Evolutionary conservation across 805 yeast genomes (phyloP).

Genomic region (Candida maris): DNA sequence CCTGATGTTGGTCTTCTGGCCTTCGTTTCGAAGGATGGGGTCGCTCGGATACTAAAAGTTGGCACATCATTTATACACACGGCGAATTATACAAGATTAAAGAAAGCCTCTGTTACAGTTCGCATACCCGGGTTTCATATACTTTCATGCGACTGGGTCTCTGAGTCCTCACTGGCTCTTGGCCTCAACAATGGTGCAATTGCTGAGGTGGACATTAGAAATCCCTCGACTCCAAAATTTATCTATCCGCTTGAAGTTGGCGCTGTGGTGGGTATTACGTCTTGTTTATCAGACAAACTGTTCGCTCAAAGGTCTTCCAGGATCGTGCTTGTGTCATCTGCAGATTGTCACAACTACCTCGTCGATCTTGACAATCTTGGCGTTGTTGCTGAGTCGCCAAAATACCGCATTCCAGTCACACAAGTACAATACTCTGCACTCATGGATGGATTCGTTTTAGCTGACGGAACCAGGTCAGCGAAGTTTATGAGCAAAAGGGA

Average conservation of each 20-base stretch:
- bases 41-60: constrained; percentile 23
- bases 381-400: constrained; percentile 13
- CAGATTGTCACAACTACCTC: constrained; percentile 16
- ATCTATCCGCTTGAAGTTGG: constrained; percentile 22
- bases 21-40: constrained; percentile 29
- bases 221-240: constrained; percentile 19
- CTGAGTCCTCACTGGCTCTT: constrained; percentile 20
- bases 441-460: constrained; percentile 19
- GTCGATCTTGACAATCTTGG: constrained; percentile 20
- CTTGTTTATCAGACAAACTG: constrained; percentile 20
- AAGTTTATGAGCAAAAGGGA: constrained; percentile 21
- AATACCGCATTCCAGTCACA: constrained; percentile 9
- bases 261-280: constrained; percentile 20
- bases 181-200: constrained; percentile 29
- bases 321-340: constrained; percentile 15
- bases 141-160: constrained; percentile 27
- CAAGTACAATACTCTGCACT: constrained; percentile 20
- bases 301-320: constrained; percentile 9
- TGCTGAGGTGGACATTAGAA: constrained; percentile 24
- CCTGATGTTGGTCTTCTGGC: constrained; percentile 18
- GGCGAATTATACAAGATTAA: constrained; percentile 8
- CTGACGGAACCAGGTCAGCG: constrained; percentile 16
- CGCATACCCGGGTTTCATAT: constrained; percentile 17
- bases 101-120: constrained; percentile 17
- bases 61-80: constrained; percentile 10